These are phyloP conservation scores for Suhomyces panamericanus DNA, from an alignment of 1,139 yeast genomes.

Conservation along the genomic window DNA sequence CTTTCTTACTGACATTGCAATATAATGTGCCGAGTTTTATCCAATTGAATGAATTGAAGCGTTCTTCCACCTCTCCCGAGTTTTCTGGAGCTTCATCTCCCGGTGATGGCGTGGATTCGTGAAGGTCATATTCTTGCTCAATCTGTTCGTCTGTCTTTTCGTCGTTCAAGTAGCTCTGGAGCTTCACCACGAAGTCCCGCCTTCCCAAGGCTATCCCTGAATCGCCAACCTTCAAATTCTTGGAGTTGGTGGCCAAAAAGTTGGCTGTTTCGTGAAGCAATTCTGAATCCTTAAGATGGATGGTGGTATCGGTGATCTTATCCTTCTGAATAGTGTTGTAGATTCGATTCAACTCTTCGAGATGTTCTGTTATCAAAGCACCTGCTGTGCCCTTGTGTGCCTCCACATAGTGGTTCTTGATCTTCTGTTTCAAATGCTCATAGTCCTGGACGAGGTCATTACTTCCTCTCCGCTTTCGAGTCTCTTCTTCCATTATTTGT, in stretches of 20 bases:
- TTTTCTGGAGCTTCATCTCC: slow-evolving; percentile 13
- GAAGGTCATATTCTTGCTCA: slow-evolving; percentile 7
- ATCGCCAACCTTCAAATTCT: slow-evolving; percentile 57
- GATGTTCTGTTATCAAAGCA: slow-evolving; percentile 25
- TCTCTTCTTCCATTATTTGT: slow-evolving; percentile 2
- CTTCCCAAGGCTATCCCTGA: slow-evolving; percentile 50
- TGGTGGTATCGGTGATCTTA: slow-evolving; percentile 26
- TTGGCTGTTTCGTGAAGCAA: slow-evolving; percentile 41
- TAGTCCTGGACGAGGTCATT: slow-evolving; percentile 26
- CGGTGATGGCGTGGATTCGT: slow-evolving; percentile 13
- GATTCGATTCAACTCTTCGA: slow-evolving; percentile 31
- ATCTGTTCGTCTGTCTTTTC: slow-evolving; percentile 18
- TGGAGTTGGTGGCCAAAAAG: slow-evolving; percentile 52
- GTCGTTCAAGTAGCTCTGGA: slow-evolving; percentile 39
- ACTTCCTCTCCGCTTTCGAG: slow-evolving; percentile 14
- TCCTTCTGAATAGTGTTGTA: slow-evolving; percentile 34
- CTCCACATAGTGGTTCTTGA: slow-evolving; percentile 24
- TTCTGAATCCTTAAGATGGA: slow-evolving; percentile 40
- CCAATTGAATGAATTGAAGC: slow-evolving; percentile 54
- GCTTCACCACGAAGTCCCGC: slow-evolving; percentile 44
- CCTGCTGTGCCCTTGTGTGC: slow-evolving; percentile 41
- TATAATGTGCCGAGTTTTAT: slow-evolving; percentile 57
- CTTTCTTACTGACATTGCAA: slow-evolving; percentile 46
- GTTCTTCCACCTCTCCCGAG: slow-evolving; percentile 21
- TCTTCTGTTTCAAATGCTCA: slow-evolving; percentile 25